Percentiles rank a stretch among this genome's conserved stretches.
Evolutionary conservation across 352 stramenopile genomes (phyloP).

Genomic region (Peronosclerospora sorghi): DNA sequence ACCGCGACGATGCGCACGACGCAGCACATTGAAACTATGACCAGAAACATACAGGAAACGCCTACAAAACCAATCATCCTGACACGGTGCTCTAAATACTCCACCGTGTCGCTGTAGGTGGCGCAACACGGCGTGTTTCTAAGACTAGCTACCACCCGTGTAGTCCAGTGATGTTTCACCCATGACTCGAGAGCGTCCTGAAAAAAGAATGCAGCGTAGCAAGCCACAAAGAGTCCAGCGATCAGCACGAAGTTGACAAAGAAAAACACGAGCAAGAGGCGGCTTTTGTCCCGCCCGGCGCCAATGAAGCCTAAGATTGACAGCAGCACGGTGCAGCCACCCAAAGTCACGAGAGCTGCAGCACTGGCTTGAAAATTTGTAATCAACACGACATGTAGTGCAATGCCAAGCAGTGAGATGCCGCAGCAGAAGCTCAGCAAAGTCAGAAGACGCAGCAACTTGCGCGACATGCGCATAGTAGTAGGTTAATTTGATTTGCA

Average conservation of each 20-base stretch:
- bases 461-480: constrained; percentile 53
- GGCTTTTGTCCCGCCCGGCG: constrained; percentile 53
- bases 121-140: constrained; percentile 37
- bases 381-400: constrained; percentile 37
- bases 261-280: constrained; percentile 62
- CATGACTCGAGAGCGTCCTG: constrained; percentile 50
- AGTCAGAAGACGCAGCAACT: constrained; percentile 46
- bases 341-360: constrained; percentile 31
- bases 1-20: constrained; percentile 79
- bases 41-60: constrained; percentile 31
- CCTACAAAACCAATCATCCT: constrained; percentile 37
- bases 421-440: constrained; percentile 43
- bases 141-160: constrained; percentile 30
- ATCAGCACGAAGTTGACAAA: constrained; percentile 62
- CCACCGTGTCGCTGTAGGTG: constrained; percentile 38
- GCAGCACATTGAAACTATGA: constrained; percentile 60
- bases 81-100: constrained; percentile 41
- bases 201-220: constrained; percentile 57
- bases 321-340: constrained; percentile 35
- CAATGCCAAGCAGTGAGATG: constrained; percentile 35
- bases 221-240: constrained; percentile 45
- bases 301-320: constrained; percentile 52
- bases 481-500: neutral
- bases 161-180: constrained; percentile 70
- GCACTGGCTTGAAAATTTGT: constrained; percentile 42